Evolutionary conservation across 1,284 basidiomycete genomes (phyloP), one percentile per base, ranked within the genome.

Genomic region (Sporisorium graminicola): DNA sequence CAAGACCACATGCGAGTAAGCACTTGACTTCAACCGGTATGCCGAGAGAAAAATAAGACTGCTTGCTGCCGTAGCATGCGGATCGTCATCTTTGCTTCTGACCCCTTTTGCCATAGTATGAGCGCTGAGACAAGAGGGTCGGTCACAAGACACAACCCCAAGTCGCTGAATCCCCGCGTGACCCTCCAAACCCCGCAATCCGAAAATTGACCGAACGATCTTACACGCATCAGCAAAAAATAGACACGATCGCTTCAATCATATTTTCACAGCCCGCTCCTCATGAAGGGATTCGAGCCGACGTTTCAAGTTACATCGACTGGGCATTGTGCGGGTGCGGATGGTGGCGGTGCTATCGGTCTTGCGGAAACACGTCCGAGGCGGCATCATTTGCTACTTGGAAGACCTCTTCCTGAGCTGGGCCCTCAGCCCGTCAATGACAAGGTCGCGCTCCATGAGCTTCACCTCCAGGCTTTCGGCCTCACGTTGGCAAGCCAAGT

Each of bases 391-490:
- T 7, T 6, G 12, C n/a, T 27, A 52, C 50, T 47, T 53, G 10
- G 55, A 35, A 6, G 31, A 14, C 31, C 51, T 35, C 9, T 14
- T 43, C 24, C 49, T 52, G 1, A 67, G n/a, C 46, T 54, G 29
- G 13, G 64, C 67, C 13, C 58, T 26, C 24, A 71, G 35, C 18
- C 44, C 44, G 13, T 67, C 54, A 27, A 71, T 67, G 16, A 55
- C 7, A 1, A 61, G 12, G 1, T 70, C 67, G 24, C 58, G 47
- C 31, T 67, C 64, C n/a, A 42, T 27, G 0, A 71, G 7, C 53
- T 75, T 40, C 14, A 24, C 50, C 31, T 42, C 29, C 20, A 71
- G 12, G 14, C 33, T 31, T 1, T 44, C 33, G 20, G 67, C 14
- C 46, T 71, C 64, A 3, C 33, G 18, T n/a, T 29, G 40, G 46